Evolutionary conservation across 2,329 filamentous ascomycete species (phyloP).

Genomic region (Calonectria hawksworthii): DNA sequence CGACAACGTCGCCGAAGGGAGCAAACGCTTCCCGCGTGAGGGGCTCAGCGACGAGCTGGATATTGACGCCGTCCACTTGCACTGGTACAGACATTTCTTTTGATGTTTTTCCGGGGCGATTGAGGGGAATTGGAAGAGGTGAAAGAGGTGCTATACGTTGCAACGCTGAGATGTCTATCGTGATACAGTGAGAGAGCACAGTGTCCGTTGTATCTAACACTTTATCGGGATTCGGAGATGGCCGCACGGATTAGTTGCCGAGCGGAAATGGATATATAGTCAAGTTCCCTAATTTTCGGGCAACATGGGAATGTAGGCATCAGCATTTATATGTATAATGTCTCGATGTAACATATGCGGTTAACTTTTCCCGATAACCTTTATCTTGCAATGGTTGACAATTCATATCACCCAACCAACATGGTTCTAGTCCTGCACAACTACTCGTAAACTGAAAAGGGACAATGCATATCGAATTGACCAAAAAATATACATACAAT

Average conservation of each 20-base stretch:
- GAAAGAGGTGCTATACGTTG: neutral
- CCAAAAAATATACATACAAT: neutral
- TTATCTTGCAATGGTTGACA: neutral
- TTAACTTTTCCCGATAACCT: neutral
- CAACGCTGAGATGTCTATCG: slow-evolving; percentile 3
- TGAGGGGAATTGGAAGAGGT: neutral
- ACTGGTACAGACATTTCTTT: slow-evolving; percentile 45
- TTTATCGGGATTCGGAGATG: slow-evolving; percentile 57
- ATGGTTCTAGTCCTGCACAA: neutral
- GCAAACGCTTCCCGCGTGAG: slow-evolving; percentile 79
- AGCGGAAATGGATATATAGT: no score
- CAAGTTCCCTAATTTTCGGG: neutral
- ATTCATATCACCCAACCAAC: neutral
- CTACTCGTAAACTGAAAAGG: no score
- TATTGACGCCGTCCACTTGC: slow-evolving; percentile 37
- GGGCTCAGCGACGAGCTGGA: slow-evolving; percentile 69
- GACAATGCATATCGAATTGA: neutral
- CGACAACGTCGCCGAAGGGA: slow-evolving; percentile 86
- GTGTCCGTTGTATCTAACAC: slow-evolving; percentile 56
- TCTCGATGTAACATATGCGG: neutral
- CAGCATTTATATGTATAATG: neutral
- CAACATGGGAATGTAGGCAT: neutral
- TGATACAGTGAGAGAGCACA: slow-evolving; percentile 1
- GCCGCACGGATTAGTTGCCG: slow-evolving; percentile 59
- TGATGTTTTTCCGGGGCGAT: neutral